A percentile compares a stretch with the other conserved stretches of the same genome.
Evolutionary conservation across 306 rosid genomes (phyloP).

Genomic region (Macrotyloma uniflorum): DNA sequence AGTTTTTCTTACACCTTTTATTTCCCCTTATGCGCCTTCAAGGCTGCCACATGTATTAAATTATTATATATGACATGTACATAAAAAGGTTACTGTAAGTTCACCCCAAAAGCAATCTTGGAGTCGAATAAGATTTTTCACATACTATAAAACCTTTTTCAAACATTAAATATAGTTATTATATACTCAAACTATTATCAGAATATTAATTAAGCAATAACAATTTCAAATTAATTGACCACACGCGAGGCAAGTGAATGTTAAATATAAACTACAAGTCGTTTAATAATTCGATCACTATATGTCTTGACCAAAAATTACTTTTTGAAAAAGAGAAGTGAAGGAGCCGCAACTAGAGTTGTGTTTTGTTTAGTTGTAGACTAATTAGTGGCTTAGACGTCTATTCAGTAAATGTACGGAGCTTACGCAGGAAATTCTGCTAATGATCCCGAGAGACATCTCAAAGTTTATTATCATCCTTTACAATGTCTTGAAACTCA

Average conservation of each 20-base stretch:
- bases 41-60: background rate
- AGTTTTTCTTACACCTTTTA: too few relatives aligned
- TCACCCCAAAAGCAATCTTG: background rate
- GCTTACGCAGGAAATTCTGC: background rate
- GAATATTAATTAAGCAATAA: too few relatives aligned
- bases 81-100: background rate
- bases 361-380: too few relatives aligned
- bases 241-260: background rate
- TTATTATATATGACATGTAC: background rate
- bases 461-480: background rate
- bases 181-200: too few relatives aligned
- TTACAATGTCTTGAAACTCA: conserved; percentile 16
- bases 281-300: background rate
- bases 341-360: background rate
- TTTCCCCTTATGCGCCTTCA: too few relatives aligned
- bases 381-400: background rate
- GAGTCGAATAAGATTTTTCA: background rate
- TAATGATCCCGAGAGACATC: conserved; percentile 14
- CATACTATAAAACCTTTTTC: too few relatives aligned
- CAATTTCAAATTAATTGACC: background rate
- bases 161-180: too few relatives aligned
- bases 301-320: background rate
- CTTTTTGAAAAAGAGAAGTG: background rate
- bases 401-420: background rate
- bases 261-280: background rate